Evolutionary conservation across 73 alveolate species (phyloP).

Genomic region (Halteria grandinella): DNA sequence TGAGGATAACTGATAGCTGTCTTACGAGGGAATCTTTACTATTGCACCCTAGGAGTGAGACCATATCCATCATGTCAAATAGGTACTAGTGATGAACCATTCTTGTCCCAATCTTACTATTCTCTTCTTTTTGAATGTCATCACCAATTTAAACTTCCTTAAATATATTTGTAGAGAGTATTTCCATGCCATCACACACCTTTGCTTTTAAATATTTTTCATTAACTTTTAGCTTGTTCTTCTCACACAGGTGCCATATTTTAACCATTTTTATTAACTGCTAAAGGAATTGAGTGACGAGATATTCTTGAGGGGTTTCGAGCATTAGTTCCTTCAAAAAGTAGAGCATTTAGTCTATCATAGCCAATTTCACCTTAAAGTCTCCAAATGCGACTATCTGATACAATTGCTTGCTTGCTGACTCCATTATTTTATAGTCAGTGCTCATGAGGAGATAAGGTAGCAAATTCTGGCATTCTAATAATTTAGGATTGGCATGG

Average conservation of each 20-base stretch:
- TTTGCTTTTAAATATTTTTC: not conserved
- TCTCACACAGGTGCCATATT: constrained; percentile 46
- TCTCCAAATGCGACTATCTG: constrained; percentile 29
- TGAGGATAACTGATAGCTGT: constrained; percentile 28
- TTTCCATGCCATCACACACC: too few relatives aligned
- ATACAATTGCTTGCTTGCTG: not conserved
- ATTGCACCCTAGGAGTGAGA: constrained; percentile 6
- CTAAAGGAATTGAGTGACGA: not conserved
- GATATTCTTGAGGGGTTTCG: constrained; percentile 43
- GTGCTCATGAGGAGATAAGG: constrained; percentile 23
- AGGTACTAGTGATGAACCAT: constrained; percentile 4
- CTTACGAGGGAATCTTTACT: constrained; percentile 39
- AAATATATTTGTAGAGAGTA: too few relatives aligned
- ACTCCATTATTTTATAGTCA: not conserved
- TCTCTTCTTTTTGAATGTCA: not conserved
- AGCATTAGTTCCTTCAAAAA: constrained; percentile 51
- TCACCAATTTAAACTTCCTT: too few relatives aligned
- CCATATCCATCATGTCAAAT: constrained; percentile 36
- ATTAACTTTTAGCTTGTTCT: constrained; percentile 8
- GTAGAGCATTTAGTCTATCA: constrained; percentile 34
- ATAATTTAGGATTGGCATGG: not conserved
- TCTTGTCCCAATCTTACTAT: not conserved
- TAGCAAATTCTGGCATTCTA: constrained; percentile 18
- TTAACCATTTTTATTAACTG: constrained; percentile 21
- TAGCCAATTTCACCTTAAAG: constrained; percentile 12